Base-by-base conservation (phyloP, 306 rosid species). In the Citrullus colocynthis region DNA sequence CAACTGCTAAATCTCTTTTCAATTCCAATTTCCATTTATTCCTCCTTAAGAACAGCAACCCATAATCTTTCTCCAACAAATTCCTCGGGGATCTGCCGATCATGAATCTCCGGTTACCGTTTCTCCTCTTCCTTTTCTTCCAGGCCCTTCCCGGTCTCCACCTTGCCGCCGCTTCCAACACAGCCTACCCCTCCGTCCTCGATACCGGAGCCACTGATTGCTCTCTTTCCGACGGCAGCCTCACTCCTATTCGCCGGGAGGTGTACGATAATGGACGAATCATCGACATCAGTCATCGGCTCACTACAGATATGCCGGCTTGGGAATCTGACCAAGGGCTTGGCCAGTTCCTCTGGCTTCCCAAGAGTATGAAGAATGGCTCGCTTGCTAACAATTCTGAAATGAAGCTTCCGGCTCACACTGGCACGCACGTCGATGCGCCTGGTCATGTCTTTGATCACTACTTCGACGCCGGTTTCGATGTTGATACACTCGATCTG, bases 361-460 rank as follows among this genome's bases (percentile, higher is more conserved):
- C 11, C 0, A 12, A 1, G 48, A 87, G 90, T 83, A 87, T 91
- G 85, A 90, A 91, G 85, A 91, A 91, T 41, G 91, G 89, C 28
- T 91, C 95, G 3, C 66, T 45, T 37, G 83, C 90, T 39, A 91
- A 90, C 62, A 18, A 2, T 82, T 91, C 97, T 0, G 85, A 55
- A 16, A 21, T 91, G 37, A 85, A 82, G 87, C 84, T 88, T 0
- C 84, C 85, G 3, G 78, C 51, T 81, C 97, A 92, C 84, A 85
- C 91, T 6, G 93, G 96, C 5, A 92, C 97, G 0, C 97, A 92
- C 36, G 97, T 90, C 21, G 96, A 92, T 62, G 88, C 93, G 7
- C 93, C 90, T 0, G 79, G 96, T 3, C 96, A 92, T 81, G 82
- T 90, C 18, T 86, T 79, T 80, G 91, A 92, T 56, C 81, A 87